Base-by-base conservation (phyloP, 2,329 filamentous ascomycete species). In the Colletotrichum sp. region DNA sequence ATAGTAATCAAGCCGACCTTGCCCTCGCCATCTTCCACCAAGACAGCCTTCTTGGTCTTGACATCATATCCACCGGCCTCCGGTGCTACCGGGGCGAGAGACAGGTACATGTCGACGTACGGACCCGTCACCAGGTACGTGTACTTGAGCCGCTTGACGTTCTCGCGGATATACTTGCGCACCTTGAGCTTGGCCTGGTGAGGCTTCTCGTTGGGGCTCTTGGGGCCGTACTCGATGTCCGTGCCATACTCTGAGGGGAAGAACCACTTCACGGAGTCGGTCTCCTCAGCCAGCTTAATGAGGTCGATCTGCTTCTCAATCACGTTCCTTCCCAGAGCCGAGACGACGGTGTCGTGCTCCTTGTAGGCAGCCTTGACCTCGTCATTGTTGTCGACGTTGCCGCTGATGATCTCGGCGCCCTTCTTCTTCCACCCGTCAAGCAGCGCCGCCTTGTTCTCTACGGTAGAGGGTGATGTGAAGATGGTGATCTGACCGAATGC, bases 41-140 rank as follows among this genome's bases (percentile, higher is more conserved):
- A 79, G 4, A 89, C 84, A 0, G 93, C 93, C 70, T 85, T 89
- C 78, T 88, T 91, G 3, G 79, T 84, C 73, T 84, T 82, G 2
- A 89, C 84, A 78, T 94, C 88, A 77, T 90, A 95, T 0, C 88
- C 88, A 4, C 93, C 93, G 1, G 85, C 81, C 38, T 83, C 79
- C 65, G 82, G 80, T 5, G 83, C 78, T 0, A 80, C 82, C 8
- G 83, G 80, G n/a, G 83, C 78, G 5, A 85, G 80, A 8, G 76
- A 75, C 58, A 93, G 84, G 83, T 87, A 94, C 79, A 93, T 86
- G 74, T 93, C 92, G 34, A 89, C 88, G 76, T 93, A 94, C 0
- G 93, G 93, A 0, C 93, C 93, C 0, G 92, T 94, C 6, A 94
- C 93, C 0, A 94, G 83, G 79, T 92, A 94, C 0, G 93, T 93